These are phyloP conservation scores for Alternaria triticimaculans DNA, from an alignment of 2,329 filamentous ascomycete species.

Conservation along the genomic window DNA sequence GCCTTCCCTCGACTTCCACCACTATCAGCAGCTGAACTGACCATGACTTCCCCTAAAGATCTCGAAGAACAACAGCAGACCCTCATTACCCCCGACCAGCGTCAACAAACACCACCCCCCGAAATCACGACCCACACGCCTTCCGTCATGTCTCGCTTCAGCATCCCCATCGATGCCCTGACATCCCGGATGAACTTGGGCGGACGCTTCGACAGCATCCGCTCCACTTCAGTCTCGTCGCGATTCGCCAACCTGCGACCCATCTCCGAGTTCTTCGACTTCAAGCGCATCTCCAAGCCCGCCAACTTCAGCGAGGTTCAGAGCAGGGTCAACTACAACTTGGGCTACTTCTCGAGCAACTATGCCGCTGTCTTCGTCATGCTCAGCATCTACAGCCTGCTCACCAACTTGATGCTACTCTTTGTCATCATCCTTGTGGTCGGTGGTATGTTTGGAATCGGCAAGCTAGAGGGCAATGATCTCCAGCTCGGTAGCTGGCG, in stretches of 20 bases:
- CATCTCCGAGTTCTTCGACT: slow-evolving; percentile 89
- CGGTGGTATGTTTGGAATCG: slow-evolving; percentile 87
- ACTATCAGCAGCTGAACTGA: slow-evolving; percentile 35
- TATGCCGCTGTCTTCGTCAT: slow-evolving; percentile 93
- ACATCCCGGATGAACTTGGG: slow-evolving; percentile 87
- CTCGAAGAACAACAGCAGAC: slow-evolving; percentile 38
- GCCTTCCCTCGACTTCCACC: slow-evolving; percentile 5
- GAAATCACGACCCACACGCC: slow-evolving; percentile 11
- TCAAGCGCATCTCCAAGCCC: slow-evolving; percentile 95
- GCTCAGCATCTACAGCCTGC: slow-evolving; percentile 92
- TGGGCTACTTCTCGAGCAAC: slow-evolving; percentile 97
- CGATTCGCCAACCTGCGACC: slow-evolving; percentile 94
- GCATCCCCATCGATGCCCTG: slow-evolving; percentile 89
- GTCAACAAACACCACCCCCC: slow-evolving; percentile 13
- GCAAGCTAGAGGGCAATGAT: slow-evolving; percentile 86
- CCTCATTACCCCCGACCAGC: slow-evolving; percentile 27
- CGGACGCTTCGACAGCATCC: slow-evolving; percentile 84
- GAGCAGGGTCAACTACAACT: slow-evolving; percentile 94
- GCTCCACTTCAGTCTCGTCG: slow-evolving; percentile 76
- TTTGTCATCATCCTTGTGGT: slow-evolving; percentile 92
- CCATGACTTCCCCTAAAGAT: slow-evolving; percentile 37
- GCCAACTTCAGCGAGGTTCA: slow-evolving; percentile 89
- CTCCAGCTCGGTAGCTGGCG: slow-evolving; percentile 83
- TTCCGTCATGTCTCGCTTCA: slow-evolving; percentile 78
- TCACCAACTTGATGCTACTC: slow-evolving; percentile 84